Base-by-base conservation (phyloP, 768 basidiomycete genomes). In the Tulasnella sp. region DNA sequence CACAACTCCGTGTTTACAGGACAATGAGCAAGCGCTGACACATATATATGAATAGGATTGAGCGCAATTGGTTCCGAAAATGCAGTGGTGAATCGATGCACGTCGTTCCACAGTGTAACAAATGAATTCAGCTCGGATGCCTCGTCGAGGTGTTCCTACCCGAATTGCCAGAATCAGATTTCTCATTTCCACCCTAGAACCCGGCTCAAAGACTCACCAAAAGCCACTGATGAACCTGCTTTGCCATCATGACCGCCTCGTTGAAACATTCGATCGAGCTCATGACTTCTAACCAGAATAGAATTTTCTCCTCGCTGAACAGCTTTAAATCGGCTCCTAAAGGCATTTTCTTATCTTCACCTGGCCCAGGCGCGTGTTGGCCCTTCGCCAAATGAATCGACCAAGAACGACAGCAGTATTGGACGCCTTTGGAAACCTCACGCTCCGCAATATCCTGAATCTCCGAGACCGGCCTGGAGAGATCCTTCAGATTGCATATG, bases 191-290 rank as follows among this genome's bases (percentile, higher is more conserved):
- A 44, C 42, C 2, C 2, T 44, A 13, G 5, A 18, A n/a, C 11
- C 39, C 20, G 2, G 6, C 71, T 32, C 5, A 26, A 26, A 48
- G 5, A 10, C 73, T 20, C 73, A 74, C 73, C 73, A 15, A 35
- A 18, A 74, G 26, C 73, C 73, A 74, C 15, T 35, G 32, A 35
- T 74, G n/a, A 5, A 74, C 73, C 40, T 46, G 16, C 51, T 74
- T 32, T 23, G 51, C 44, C 44, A 48, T 29, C 23, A 23, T n/a
- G 16, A 74, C 29, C 6, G 51, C 40, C 10, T 48, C 44, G 5
- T 42, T 9, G n/a, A 15, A 46, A 10, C 2, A 4, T 51, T 23
- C 73, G 6, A 74, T 10, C 15, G 51, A 26, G 29, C 73, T 74
- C 29, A 74, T 35, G 16, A 48, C 73, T 26, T 74, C 73, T 2